Evolutionary conservation across 495 filamentous ascomycete species (phyloP), one percentile per base, ranked within the genome.

Genomic region (Penicillium dipodomyicola): DNA sequence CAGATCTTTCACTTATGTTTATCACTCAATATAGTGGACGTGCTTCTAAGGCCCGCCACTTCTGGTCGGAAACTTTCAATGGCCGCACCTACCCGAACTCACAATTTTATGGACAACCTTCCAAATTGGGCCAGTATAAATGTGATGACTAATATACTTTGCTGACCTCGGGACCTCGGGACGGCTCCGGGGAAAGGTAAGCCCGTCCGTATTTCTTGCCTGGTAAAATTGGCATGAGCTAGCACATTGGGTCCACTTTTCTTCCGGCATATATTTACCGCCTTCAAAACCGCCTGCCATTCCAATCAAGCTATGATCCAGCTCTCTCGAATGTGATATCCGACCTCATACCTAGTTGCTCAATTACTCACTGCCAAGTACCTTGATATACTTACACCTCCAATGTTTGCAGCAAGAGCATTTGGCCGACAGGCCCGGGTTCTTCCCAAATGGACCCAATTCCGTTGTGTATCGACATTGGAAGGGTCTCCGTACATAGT

Each of bases 401-500:
- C 20, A 14, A 76, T 77, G 74, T 69, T 72, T 43, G 45, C 67
- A 2, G 37, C 59, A 30, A 65, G 67, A 35, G 7, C 51, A 19
- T 32, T 65, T 39, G 44, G 52, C n/a, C 66, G 68, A 11, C 65
- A 68, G 48, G 58, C 59, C 50, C 42, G 48, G 6, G 20, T 19
- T 19, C 7, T 63, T 10, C 54, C 61, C 4, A 61, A 50, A 45
- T 69, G 72, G 67, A 58, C 61, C 8, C 72, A 71, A 49, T 48
- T 70, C 14, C 70, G 76, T 11, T 57, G 43, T 45, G 60, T 86
- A 27, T 83, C 83, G 17, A 85, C 83, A 3, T 67, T 85, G 10
- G 68, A 77, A 54, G 73, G 72, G n/a, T 75, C 82, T 57, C 74
- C 82, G 46, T 65, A 84, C 63, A 83, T 85, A 48, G 80, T 82